Evolutionary conservation across 129 eudicot genomes (phyloP), one percentile per base, ranked within the genome.

Genomic region (Pseudognaphalium luteoalbum): DNA sequence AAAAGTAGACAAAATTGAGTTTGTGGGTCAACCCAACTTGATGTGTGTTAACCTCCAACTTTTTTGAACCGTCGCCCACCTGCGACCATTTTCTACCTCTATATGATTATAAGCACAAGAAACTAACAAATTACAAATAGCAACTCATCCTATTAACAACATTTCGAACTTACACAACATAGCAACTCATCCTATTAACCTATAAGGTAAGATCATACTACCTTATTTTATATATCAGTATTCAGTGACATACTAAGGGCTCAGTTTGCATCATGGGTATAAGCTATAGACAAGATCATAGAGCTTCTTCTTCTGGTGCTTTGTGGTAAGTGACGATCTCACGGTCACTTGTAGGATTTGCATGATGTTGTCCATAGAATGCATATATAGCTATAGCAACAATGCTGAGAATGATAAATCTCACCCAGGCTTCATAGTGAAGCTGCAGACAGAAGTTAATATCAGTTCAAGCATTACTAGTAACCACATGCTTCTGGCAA

Each of bases 351-450:
- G 74, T 85, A 85, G 91, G 93, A 76, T 85, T 75, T 4, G 97
- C 97, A 66, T 93, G 96, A 82, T 83, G 80, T 77, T 93, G 98
- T 79, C 98, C 97, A 72, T 90, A 93, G 66, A 88, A 75, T 68
- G 98, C 97, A 80, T 93, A 93, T 34, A 93, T 74, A 56, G 84
- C 83, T 33, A 93, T 52, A 6, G 89, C 71, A 5, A 90, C 73
- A 47, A 89, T 64, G 85, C 93, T 88, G 79, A 94, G 84, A 75
- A 87, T 83, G 1, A 91, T 72, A 74, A 94, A 94, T 79, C 98
- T 87, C 84, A 91, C 82, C 97, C 97, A 94, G 72, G 91, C 97
- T 85, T 94, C 98, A 65, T 86, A 86, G 81, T 94, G 98, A 66
- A 94, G 85, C 98, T 94, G 90, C 88, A 85, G 52, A 86, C 57